phyloP scores from a whole-genome alignment of 2,329 filamentous ascomycete species.

The Colletotrichum sp. region DNA sequence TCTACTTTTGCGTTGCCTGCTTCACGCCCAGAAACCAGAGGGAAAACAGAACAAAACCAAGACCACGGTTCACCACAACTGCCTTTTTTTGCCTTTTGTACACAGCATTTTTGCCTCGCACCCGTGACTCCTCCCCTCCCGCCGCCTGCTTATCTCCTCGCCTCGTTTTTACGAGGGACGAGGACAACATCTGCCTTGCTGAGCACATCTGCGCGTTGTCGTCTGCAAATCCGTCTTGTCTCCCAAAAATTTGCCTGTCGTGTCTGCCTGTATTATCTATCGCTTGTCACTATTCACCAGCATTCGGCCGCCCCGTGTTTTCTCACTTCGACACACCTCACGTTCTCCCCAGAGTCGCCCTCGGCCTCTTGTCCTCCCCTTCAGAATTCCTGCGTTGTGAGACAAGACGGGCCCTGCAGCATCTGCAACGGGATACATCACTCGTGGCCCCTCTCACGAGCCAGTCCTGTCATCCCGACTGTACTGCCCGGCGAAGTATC shows the following conservation, averaged over 20 bases:
- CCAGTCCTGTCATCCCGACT: slow-evolving; percentile 4
- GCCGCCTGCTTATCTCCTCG: background rate
- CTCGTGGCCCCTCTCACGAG: slow-evolving; percentile 18
- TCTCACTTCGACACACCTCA: background rate
- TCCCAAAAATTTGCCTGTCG: background rate
- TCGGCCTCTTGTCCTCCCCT: slow-evolving; percentile 6
- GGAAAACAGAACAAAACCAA: background rate
- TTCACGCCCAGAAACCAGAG: background rate
- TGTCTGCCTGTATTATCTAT: slow-evolving; percentile 10
- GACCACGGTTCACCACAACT: background rate
- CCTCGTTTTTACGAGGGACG: background rate
- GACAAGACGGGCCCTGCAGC: slow-evolving; percentile 15
- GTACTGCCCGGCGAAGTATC: slow-evolving; percentile 11
- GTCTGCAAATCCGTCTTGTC: background rate
- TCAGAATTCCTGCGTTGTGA: slow-evolving; percentile 6
- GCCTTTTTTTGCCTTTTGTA: slow-evolving; percentile 2
- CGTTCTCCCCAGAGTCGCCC: background rate
- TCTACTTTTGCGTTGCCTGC: background rate
- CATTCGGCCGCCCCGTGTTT: background rate
- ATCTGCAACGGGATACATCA: slow-evolving; percentile 18
- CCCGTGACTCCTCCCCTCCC: slow-evolving; percentile 6
- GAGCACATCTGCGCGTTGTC: background rate
- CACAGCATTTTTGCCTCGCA: slow-evolving; percentile 5
- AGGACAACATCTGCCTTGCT: background rate
- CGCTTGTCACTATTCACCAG: background rate